Base-by-base conservation (phyloP, 164 flowering plant species). In the Malania oleifera region DNA sequence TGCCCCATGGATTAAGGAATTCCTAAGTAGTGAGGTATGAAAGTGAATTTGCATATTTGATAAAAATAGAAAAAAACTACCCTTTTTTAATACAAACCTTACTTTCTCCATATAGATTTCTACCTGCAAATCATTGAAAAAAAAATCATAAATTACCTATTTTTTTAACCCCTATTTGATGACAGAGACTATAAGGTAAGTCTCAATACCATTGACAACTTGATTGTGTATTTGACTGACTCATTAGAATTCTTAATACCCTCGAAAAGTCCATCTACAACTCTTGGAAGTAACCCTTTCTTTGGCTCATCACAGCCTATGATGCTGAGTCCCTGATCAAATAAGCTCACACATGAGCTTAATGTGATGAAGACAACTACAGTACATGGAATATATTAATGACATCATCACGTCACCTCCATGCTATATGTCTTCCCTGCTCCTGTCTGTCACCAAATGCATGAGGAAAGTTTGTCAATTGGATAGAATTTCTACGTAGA, bases 341-440 rank as follows among this genome's bases (percentile, higher is more conserved):
- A 54, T 46, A 47, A 46, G 0, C 3, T 12, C 2, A 45, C 13
- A 19, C 29, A 44, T 43, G 19, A 35, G 25, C 34, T 17, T 45
- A 10, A 39, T 55, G 12, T 12, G 10, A 13, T 54, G 40, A 12
- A 23, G 28, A 37, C 14, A 2, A 10, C 20, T 0, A 46, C 27
- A 28, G 56, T 25, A 37, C 15, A 7, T 41, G 18, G 41, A 31
- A 18, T 2, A 49, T 10, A 37, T 26, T 22, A 45, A 17, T 1
- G 29, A 27, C 18, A 11, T 25, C 37, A 29, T 57, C 46, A 51
- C 39, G 40, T 73, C 57, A 86, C 96, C 98, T 91, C 98, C 87
- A 91, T 86, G 70, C 84, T 86, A 58, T 86, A 88, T 18, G 96
- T 91, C 84, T 91, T 91, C 59, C 96, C 98, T 9, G 98, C 98